These are phyloP conservation scores for Calycina herbarum DNA, from an alignment of 2,329 filamentous ascomycete genomes.

Conservation along the genomic window DNA sequence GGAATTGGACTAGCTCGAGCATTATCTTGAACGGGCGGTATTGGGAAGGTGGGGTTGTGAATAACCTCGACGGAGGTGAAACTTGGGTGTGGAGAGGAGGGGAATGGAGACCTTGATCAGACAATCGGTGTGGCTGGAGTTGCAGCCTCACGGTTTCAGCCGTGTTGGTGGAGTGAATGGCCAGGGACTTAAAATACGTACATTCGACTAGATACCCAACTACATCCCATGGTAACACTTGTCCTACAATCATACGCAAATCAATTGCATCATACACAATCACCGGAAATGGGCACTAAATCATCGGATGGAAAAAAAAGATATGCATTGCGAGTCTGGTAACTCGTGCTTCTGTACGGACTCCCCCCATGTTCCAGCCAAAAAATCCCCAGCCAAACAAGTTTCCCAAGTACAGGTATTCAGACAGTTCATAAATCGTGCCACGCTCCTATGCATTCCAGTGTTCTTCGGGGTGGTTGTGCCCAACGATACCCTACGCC, in stretches of 20 bases:
- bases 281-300: not conserved
- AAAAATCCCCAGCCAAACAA: constrained; percentile 3
- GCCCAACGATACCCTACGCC: constrained; percentile 10
- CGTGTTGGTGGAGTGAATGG: not conserved
- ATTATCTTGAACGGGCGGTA: not conserved
- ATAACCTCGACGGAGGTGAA: not conserved
- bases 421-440: constrained; percentile 19
- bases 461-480: not conserved
- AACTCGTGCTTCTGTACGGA: constrained; percentile 6
- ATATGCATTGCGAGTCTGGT: constrained; percentile 1
- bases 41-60: not conserved
- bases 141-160: not conserved
- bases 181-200: not conserved
- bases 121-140: not conserved
- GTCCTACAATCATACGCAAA: not conserved
- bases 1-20: not conserved
- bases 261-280: not conserved
- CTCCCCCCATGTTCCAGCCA: not conserved
- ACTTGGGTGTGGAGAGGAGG: not conserved
- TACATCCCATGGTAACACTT: not conserved
- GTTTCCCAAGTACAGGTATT: constrained; percentile 10
- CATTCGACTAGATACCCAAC: not conserved
- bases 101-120: not conserved
- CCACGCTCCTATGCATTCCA: constrained; percentile 16
- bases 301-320: not conserved